Conservation (phyloP, 2,329 filamentous ascomycete genomes). For the Moelleriella libera region DNA sequence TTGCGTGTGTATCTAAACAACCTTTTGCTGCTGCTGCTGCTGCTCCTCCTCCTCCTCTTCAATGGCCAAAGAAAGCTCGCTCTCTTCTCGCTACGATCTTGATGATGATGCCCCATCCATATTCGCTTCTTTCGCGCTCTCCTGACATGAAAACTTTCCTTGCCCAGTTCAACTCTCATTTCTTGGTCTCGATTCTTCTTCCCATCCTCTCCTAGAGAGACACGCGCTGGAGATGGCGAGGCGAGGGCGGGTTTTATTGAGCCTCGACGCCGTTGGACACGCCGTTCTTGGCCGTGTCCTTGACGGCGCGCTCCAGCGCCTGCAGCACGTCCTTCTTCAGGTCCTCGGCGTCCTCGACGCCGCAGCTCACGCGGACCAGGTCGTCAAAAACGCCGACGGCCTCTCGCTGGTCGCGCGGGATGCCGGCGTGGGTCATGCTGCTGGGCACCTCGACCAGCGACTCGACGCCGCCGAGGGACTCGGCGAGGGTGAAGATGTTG, state of each 20-base stretch:
- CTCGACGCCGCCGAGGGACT: conserved; percentile 87
- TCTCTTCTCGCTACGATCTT: neutral
- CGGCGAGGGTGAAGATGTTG: conserved; percentile 82
- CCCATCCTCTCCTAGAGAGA: neutral
- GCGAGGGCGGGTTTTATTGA: conserved; percentile 2
- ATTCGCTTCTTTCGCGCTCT: too few species aligned
- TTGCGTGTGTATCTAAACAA: too few species aligned
- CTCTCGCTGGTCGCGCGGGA: conserved; percentile 81
- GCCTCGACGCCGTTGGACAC: conserved; percentile 15
- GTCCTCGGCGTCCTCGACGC: conserved; percentile 82
- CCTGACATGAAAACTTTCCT: too few species aligned
- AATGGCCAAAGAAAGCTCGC: neutral
- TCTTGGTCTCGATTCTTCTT: neutral
- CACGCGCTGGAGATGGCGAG: neutral
- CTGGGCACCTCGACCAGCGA: conserved; percentile 82
- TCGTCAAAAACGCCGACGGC: conserved; percentile 91
- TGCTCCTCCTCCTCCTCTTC: too few species aligned
- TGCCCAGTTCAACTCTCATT: too few species aligned
- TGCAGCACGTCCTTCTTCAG: conserved; percentile 68
- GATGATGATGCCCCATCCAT: too few species aligned
- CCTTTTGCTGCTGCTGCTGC: too few species aligned
- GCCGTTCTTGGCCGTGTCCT: conserved; percentile 12
- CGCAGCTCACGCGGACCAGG: conserved; percentile 83
- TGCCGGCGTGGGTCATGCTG: conserved; percentile 94
- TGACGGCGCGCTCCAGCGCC: conserved; percentile 64